These are phyloP conservation scores for Withania somnifera DNA, from an alignment of 305 asterid species.

Conservation along the genomic window DNA sequence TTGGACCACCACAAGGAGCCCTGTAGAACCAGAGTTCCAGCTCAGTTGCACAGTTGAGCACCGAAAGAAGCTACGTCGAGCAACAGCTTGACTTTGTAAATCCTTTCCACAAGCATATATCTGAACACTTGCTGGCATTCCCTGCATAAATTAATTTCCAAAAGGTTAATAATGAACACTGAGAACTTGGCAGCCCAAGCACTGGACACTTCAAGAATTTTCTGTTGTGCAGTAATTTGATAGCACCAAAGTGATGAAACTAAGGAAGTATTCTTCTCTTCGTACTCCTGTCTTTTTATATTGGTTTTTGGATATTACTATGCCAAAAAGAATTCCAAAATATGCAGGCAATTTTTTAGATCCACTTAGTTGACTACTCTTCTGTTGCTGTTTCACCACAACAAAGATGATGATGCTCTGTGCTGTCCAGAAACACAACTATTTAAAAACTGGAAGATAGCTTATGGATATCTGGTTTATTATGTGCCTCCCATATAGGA, in stretches of 20 bases:
- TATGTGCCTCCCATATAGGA: background rate
- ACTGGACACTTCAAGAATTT: background rate
- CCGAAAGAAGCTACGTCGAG: slow-evolving; percentile 87
- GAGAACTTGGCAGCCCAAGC: background rate
- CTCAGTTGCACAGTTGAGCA: slow-evolving; percentile 78
- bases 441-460: slow-evolving; percentile 6
- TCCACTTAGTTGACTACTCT: background rate
- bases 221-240: background rate
- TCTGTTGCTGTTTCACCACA: background rate
- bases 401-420: background rate
- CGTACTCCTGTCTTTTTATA: background rate
- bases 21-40: slow-evolving; percentile 82
- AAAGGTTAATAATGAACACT: background rate
- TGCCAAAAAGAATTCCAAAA: background rate
- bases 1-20: slow-evolving; percentile 80
- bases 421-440: background rate
- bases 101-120: slow-evolving; percentile 65
- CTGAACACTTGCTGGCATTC: slow-evolving; percentile 97
- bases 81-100: slow-evolving; percentile 64
- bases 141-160: slow-evolving; percentile 32
- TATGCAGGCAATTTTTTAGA: background rate
- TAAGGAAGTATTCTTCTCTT: background rate
- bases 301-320: background rate
- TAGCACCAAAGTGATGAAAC: background rate
- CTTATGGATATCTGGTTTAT: slow-evolving; percentile 1